Percentiles rank a stretch among this genome's conserved stretches.
phyloP scores from a whole-genome alignment of 495 filamentous ascomycete species.

The Penicillium turbatum region DNA sequence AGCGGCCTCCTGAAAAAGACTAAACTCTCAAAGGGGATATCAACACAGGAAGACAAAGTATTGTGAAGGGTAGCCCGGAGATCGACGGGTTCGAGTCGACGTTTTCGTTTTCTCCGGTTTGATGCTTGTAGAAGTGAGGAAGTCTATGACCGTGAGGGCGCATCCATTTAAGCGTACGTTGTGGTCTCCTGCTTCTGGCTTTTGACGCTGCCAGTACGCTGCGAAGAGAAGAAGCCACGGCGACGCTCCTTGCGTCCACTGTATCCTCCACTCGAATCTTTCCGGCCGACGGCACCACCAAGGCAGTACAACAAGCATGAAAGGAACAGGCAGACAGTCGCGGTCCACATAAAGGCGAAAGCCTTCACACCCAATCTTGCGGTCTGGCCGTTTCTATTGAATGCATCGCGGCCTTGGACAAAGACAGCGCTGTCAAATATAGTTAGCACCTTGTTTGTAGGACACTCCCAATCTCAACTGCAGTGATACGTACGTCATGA shows the following conservation, averaged over 20 bases:
- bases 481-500: conserved; percentile 64
- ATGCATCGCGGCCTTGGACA: conserved; percentile 70
- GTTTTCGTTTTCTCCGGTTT: not conserved
- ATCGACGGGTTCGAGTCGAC: not conserved
- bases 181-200: conserved; percentile 34
- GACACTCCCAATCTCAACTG: not conserved
- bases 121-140: not conserved
- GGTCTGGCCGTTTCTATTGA: conserved; percentile 51
- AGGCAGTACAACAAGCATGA: conserved; percentile 68
- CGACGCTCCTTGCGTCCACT: conserved; percentile 40
- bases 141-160: not conserved
- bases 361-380: conserved; percentile 66
- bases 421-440: conserved; percentile 56
- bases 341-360: conserved; percentile 84
- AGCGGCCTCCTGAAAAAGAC: conserved; percentile 4
- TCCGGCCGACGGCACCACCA: conserved; percentile 35
- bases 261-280: conserved; percentile 31
- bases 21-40: conserved; percentile 13
- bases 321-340: conserved; percentile 64
- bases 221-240: conserved; percentile 42
- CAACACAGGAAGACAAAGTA: conserved; percentile 11
- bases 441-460: conserved; percentile 15
- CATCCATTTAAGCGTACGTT: conserved; percentile 23
- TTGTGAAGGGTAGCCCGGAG: conserved; percentile 4
- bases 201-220: conserved; percentile 32